Evolutionary conservation across 176 grass and related monocot genomes (phyloP), one percentile per base, ranked within the genome.

Genomic region (Calamus simplicifolius): DNA sequence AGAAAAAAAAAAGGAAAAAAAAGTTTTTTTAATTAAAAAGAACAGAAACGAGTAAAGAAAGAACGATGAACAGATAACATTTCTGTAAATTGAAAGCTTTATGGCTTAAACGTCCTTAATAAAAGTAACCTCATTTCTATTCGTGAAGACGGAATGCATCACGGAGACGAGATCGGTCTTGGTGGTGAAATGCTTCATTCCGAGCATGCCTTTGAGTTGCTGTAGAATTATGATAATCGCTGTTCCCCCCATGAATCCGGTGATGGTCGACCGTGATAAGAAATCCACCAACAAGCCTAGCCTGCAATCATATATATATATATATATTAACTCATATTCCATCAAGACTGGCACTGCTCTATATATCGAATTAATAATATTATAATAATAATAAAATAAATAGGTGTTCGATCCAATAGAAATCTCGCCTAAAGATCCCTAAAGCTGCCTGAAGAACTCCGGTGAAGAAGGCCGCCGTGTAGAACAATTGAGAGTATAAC

Each of bases 171-270:
- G 0, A 65, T 97, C 87, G 1, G 92, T 97, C 68, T 97, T 97
- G 50, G 81, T 5, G 43, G 92, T 91, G 84, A 97, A 91, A 58
- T 97, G 81, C 16, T 74, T 75, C 78, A 97, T 57, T 74, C 92
- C 92, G 7, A 97, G 87, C 29, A 97, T 29, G 3, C 92, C 92
- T 69, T 97, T 97, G 72, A 97, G 64, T 73, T 97, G 92, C 79
- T 91, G 92, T 81, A 97, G 29, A 50, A 97, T 88, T 73, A 97
- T 90, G 66, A 97, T 91, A 25, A 54, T 79, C 12, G 92, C 87
- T 26, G 92, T 97, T 27, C 92, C 92, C 56, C 92, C 84, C 92
- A 97, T 97, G 77, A 97, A 97, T 5, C 92, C 87, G 27, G 84
- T 88, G 59, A 97, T 97, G 35, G 83, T 88, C 28, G 92, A 88